Conservation (phyloP, 768 basidiomycete species). For the Cystobasidium onofrii region DNA sequence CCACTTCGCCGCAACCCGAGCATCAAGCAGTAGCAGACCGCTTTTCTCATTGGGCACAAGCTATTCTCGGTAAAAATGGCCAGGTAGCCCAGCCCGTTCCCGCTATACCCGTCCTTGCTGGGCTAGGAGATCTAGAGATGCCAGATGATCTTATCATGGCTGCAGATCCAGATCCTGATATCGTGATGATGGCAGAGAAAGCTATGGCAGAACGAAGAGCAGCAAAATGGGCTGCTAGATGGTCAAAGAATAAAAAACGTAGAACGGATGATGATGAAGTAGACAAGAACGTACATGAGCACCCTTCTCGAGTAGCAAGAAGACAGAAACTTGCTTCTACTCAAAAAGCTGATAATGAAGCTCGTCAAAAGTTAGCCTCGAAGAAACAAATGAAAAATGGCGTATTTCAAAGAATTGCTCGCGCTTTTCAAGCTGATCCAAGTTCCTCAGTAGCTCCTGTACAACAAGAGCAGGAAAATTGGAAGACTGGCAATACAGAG, state of each 20-base stretch:
- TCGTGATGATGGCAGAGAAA: neutral
- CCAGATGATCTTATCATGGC: neutral
- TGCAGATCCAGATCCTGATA: neutral
- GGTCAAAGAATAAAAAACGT: neutral
- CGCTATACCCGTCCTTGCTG: slow-evolving; percentile 7
- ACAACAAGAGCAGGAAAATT: neutral
- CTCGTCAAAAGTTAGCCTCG: neutral
- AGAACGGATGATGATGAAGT: slow-evolving; percentile 8
- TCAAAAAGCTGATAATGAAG: neutral
- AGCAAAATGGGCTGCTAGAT: slow-evolving; percentile 4
- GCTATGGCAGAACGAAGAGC: slow-evolving; percentile 9
- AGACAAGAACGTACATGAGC: slow-evolving; percentile 7
- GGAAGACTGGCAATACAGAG: neutral
- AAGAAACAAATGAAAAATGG: neutral
- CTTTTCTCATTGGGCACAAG: slow-evolving; percentile 12
- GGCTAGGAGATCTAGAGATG: slow-evolving; percentile 19
- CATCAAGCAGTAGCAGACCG: neutral
- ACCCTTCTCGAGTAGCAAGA: slow-evolving; percentile 7
- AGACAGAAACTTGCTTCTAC: neutral
- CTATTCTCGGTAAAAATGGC: neutral
- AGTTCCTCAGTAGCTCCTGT: neutral
- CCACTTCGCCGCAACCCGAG: neutral
- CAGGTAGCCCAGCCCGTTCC: neutral
- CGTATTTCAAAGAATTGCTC: slow-evolving; percentile 9
- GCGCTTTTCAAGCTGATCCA: neutral